Evolutionary conservation across 2,329 filamentous ascomycete genomes (phyloP).

Genomic region (Alternaria sp.): DNA sequence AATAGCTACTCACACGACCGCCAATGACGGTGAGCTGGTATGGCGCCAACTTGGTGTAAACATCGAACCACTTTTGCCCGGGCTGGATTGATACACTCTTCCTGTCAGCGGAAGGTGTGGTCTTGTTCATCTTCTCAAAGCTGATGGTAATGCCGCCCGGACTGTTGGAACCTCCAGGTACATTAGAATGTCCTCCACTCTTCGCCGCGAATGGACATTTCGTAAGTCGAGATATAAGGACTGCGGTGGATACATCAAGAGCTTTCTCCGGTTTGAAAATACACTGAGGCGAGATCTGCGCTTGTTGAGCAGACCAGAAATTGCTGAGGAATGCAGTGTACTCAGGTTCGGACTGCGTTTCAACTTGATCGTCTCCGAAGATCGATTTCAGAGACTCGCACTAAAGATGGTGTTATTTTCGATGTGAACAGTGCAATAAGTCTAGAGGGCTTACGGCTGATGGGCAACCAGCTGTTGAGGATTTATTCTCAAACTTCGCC

Average conservation of each 20-base stretch:
- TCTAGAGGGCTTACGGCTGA: slow-evolving; percentile 27
- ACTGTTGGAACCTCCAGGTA: slow-evolving; percentile 54
- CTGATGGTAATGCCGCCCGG: slow-evolving; percentile 56
- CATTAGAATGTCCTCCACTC: slow-evolving; percentile 56
- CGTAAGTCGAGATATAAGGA: slow-evolving; percentile 28
- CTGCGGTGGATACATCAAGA: slow-evolving; percentile 23
- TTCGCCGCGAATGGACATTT: slow-evolving; percentile 54
- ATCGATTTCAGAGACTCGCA: slow-evolving; percentile 31
- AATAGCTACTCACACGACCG: slow-evolving; percentile 35
- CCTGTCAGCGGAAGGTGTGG: slow-evolving; percentile 37
- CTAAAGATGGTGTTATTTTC: slow-evolving; percentile 20
- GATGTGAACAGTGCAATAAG: not conserved
- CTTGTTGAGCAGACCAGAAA: slow-evolving; percentile 31
- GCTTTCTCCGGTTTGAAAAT: slow-evolving; percentile 29
- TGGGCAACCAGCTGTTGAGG: slow-evolving; percentile 20
- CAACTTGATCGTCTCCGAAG: slow-evolving; percentile 27
- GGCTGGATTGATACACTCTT: slow-evolving; percentile 42
- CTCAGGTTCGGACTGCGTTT: slow-evolving; percentile 19
- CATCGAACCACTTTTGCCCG: slow-evolving; percentile 49
- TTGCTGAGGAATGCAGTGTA: slow-evolving; percentile 30
- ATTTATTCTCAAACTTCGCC: not conserved
- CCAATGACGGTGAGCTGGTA: slow-evolving; percentile 39
- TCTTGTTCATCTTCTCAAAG: slow-evolving; percentile 46
- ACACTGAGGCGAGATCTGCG: slow-evolving; percentile 23
- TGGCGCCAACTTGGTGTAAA: slow-evolving; percentile 43